phyloP scores from a whole-genome alignment of 1,139 yeast genomes.

The Sporopachydermia cereana region DNA sequence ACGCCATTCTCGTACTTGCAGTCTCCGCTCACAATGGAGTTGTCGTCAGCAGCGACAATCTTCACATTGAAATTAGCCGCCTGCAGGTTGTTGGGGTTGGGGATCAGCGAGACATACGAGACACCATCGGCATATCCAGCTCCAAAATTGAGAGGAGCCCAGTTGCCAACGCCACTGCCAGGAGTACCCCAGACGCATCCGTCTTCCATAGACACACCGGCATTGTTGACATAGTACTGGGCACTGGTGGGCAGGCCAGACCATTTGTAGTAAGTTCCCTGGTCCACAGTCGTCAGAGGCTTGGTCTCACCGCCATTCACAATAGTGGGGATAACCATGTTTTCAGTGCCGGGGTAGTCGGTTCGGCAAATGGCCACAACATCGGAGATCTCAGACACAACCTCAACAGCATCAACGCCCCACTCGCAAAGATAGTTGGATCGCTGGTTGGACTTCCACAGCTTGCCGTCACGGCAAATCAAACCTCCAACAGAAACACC shows the following conservation, averaged over 20 bases:
- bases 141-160: slow-evolving; percentile 96
- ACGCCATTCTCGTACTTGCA: slow-evolving; percentile 74
- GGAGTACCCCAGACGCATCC: slow-evolving; percentile 90
- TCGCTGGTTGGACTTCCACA: slow-evolving; percentile 63
- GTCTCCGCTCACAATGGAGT: slow-evolving; percentile 54
- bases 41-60: slow-evolving; percentile 59
- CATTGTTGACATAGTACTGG: slow-evolving; percentile 94
- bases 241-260: slow-evolving; percentile 74
- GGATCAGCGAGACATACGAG: slow-evolving; percentile 76
- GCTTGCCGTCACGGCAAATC: slow-evolving; percentile 63
- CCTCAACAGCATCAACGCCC: slow-evolving; percentile 63
- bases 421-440: slow-evolving; percentile 65
- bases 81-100: slow-evolving; percentile 70
- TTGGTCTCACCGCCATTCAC: slow-evolving; percentile 55
- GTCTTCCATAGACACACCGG: slow-evolving; percentile 78
- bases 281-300: slow-evolving; percentile 71
- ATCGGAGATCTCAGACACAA: slow-evolving; percentile 49
- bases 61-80: slow-evolving; percentile 78
- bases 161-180: slow-evolving; percentile 83
- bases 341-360: slow-evolving; percentile 98
- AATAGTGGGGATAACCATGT: slow-evolving; percentile 89
- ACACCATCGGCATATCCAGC: slow-evolving; percentile 75
- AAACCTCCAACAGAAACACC: slow-evolving; percentile 93
- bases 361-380: slow-evolving; percentile 89
- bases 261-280: slow-evolving; percentile 71